Base-by-base conservation (phyloP, 371 early-diverging fungal species). In the Smittium mucronatum region DNA sequence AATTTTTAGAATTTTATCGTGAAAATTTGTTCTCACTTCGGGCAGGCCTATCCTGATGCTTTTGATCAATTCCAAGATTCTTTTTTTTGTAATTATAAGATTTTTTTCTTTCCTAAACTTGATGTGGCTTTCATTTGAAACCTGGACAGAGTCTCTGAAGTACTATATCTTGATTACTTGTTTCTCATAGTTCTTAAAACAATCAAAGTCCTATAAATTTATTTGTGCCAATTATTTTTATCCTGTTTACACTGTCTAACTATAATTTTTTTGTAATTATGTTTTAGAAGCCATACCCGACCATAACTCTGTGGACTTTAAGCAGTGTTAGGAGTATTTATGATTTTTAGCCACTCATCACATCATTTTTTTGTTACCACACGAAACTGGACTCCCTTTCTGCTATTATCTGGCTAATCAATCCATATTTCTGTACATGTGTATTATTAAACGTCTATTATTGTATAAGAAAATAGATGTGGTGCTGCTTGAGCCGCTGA, bases 251-350 rank as follows among this genome's bases (percentile, higher is more conserved):
- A 36, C 33, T 31, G 32, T 31, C 63, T 71, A 11, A 67, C 69
- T 47, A 73, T 47, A 21, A 64, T 25, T 33, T 57, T 34, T 26
- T 33, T 58, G 2, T 67, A 30, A 8, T 71, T 79, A 34, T 73
- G 64, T 67, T 80, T 82, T 58, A 76, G 70, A 17, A 77, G 57
- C 67, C 80, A 78, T 16, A 74, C 71, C 34, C 74, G 60, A 0
- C 78, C 78, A 71, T 77, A 76, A 1, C 71, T 75, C 65, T 78
- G 73, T 0, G 78, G 77, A 26, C 71, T 69, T 47, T 73, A 74
- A 1, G 75, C 70, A 0, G 78, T 70, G 1, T 73, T 72, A 30
- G 72, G 70, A 1, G 66, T 57, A 63, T 68, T 70, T 30, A 58
- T 58, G 21, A 76, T 73, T 1, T 71, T 70, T 0, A 81, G 26